phyloP scores from a whole-genome alignment of 495 filamentous ascomycete genomes.

The Penicillium daleae region DNA sequence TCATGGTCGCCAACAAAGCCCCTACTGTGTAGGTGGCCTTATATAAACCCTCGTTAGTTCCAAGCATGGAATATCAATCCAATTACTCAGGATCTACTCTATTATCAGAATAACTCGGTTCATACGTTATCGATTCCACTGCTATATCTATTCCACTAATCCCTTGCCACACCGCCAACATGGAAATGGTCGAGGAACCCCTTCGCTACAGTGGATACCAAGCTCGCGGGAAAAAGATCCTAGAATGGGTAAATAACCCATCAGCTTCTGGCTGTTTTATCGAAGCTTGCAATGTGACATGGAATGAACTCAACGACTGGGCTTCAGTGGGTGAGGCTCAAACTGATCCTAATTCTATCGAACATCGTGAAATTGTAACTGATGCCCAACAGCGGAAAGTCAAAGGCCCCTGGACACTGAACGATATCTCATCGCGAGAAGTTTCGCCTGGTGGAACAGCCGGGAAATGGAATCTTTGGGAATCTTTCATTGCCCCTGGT shows the following conservation, averaged over 20 bases:
- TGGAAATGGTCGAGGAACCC: background rate
- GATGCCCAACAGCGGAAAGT: background rate
- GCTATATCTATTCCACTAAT: no score
- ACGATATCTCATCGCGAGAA: background rate
- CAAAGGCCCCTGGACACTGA: background rate
- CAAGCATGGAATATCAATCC: background rate
- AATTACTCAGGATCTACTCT: background rate
- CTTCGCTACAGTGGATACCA: background rate
- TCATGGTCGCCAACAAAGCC: background rate
- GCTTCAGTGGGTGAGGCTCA: background rate
- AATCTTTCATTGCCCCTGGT: background rate
- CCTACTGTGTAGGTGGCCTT: background rate
- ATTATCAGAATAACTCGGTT: background rate
- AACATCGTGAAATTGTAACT: background rate
- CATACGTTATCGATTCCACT: background rate
- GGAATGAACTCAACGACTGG: background rate
- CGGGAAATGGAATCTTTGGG: background rate
- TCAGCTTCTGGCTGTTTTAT: background rate
- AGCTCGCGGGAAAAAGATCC: background rate
- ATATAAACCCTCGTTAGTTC: background rate
- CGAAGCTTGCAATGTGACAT: background rate
- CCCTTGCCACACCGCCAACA: background rate
- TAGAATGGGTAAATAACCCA: background rate
- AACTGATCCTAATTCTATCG: background rate
- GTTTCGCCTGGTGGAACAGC: no score